Evolutionary conservation across 768 basidiomycete species (phyloP).

Genomic region (Termitomyces sp.): DNA sequence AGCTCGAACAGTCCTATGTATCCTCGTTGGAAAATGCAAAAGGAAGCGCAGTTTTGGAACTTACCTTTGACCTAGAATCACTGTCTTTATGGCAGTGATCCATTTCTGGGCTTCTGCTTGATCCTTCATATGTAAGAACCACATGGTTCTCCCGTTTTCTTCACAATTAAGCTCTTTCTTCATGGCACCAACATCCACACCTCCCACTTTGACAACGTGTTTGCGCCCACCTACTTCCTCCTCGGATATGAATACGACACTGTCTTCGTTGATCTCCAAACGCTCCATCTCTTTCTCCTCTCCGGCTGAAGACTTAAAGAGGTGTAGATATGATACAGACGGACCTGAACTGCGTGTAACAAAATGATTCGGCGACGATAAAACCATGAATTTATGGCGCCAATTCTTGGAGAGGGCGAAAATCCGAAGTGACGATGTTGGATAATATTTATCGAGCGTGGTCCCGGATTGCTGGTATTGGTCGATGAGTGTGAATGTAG

Average conservation of each 20-base stretch:
- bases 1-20: conserved; percentile 56
- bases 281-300: conserved; percentile 71
- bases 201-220: conserved; percentile 64
- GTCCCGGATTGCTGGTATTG: conserved; percentile 49
- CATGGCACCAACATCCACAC: conserved; percentile 48
- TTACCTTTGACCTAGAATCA: conserved; percentile 67
- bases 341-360: conserved; percentile 30
- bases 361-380: conserved; percentile 41
- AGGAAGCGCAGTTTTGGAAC: conserved; percentile 1
- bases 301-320: conserved; percentile 57
- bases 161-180: conserved; percentile 38
- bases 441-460: conserved; percentile 62
- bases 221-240: conserved; percentile 39
- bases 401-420: conserved; percentile 71
- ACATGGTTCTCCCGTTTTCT: conserved; percentile 52
- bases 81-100: conserved; percentile 70
- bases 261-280: conserved; percentile 70
- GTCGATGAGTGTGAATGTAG: conserved; percentile 41
- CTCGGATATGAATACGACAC: conserved; percentile 70
- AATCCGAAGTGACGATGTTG: conserved; percentile 61
- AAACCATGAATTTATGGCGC: conserved; percentile 59
- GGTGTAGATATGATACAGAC: conserved; percentile 55
- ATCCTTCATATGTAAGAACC: conserved; percentile 66
- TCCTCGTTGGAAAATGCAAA: neutral
- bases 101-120: conserved; percentile 62